A percentile compares a stretch with the other conserved stretches of the same genome.
Evolutionary conservation across 441 rosid species (phyloP).

Genomic region (Macaranga tanarius): DNA sequence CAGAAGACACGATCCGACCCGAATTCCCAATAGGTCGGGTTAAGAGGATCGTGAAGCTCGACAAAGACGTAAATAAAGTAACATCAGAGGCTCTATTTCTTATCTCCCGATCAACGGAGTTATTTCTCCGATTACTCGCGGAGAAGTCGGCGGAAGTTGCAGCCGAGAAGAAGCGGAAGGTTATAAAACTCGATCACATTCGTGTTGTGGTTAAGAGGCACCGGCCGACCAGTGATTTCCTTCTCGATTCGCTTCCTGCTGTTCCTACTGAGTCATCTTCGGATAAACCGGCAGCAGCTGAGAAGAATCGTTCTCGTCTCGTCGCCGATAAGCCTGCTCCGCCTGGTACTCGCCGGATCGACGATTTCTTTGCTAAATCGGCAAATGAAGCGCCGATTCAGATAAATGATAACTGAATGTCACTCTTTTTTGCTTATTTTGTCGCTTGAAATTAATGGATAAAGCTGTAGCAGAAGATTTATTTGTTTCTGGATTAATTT

Average conservation of each 20-base stretch:
- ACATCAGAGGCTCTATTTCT: slow-evolving; percentile 71
- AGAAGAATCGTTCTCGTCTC: slow-evolving; percentile 25
- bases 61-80: slow-evolving; percentile 73
- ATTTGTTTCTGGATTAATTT: slow-evolving; percentile 2
- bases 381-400: slow-evolving; percentile 38
- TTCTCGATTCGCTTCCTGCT: slow-evolving; percentile 78
- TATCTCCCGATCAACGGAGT: slow-evolving; percentile 51
- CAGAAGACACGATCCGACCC: slow-evolving; percentile 32
- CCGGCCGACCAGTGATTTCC: slow-evolving; percentile 77
- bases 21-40: slow-evolving; percentile 66
- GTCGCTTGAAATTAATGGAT: background rate
- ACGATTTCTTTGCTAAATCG: slow-evolving; percentile 48
- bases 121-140: slow-evolving; percentile 68
- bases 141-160: slow-evolving; percentile 62
- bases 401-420: slow-evolving; percentile 35
- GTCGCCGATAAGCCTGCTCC: slow-evolving; percentile 35
- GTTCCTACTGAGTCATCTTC: slow-evolving; percentile 40
- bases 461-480: slow-evolving; percentile 2
- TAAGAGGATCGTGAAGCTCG: slow-evolving; percentile 79
- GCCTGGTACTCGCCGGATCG: slow-evolving; percentile 64
- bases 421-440: background rate
- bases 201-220: slow-evolving; percentile 73
- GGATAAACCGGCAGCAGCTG: slow-evolving; percentile 24
- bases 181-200: slow-evolving; percentile 62
- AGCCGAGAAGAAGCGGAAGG: slow-evolving; percentile 70